Conservation (phyloP, 768 basidiomycete genomes). For the Amanita exitialis region DNA sequence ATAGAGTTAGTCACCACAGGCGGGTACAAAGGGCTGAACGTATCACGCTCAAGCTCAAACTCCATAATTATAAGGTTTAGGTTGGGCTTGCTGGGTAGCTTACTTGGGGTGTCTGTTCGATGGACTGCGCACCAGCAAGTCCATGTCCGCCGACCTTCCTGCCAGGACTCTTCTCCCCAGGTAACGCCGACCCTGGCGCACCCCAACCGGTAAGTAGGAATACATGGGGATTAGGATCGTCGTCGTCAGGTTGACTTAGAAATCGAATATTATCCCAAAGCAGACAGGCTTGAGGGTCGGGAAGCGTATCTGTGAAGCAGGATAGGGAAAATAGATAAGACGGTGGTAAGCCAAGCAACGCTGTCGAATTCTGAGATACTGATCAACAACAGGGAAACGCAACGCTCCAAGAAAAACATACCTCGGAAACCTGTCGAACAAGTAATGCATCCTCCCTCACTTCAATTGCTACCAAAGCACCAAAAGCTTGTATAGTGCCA, state of each 20-base stretch:
- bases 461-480: slow-evolving; percentile 67
- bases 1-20: slow-evolving; percentile 11
- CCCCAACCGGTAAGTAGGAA: slow-evolving; percentile 68
- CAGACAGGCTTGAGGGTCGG: slow-evolving; percentile 51
- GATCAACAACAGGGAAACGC: not conserved
- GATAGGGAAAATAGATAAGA: slow-evolving; percentile 58
- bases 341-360: slow-evolving; percentile 67
- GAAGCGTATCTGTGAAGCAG: slow-evolving; percentile 64
- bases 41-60: slow-evolving; percentile 69
- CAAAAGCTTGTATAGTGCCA: slow-evolving; percentile 75
- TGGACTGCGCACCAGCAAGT: slow-evolving; percentile 65
- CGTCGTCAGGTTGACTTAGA: slow-evolving; percentile 45
- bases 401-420: slow-evolving; percentile 17
- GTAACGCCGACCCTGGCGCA: slow-evolving; percentile 41
- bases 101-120: slow-evolving; percentile 23
- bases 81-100: slow-evolving; percentile 4
- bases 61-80: slow-evolving; percentile 54
- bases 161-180: slow-evolving; percentile 16
- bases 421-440: slow-evolving; percentile 77
- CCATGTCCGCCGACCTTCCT: slow-evolving; percentile 35
- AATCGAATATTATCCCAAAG: slow-evolving; percentile 72
- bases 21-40: slow-evolving; percentile 61
- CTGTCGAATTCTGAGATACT: slow-evolving; percentile 49
- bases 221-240: slow-evolving; percentile 39
- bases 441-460: slow-evolving; percentile 45